Base-by-base conservation (phyloP, 2,329 filamentous ascomycete species). In the Teratosphaeria pseudoeucalypti region DNA sequence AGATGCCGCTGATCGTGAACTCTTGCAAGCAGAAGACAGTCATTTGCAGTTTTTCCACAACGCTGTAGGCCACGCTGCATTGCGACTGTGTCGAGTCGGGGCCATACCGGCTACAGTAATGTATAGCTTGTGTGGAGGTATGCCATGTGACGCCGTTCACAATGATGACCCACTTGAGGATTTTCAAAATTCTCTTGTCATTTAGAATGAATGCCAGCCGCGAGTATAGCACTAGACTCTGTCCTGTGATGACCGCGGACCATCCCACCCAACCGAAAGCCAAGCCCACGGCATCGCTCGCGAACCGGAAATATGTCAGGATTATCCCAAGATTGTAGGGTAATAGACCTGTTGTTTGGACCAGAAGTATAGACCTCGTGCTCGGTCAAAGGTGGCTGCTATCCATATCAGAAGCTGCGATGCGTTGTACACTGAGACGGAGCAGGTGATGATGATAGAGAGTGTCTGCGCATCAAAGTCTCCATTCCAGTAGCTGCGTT, bases 351-450 rank as follows among this genome's bases (percentile, higher is more conserved):
- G 73, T 63, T 0, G 74, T 72, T 0, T 76, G 54, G 73, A 76
- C 77, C 77, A 79, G 61, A 80, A 80, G 60, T 80, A 80, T 10
- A 77, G 65, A 0, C 78, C 78, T 26, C 68, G 66, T 55, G 76
- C 78, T 52, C 70, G 71, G 47, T 78, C 76, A 67, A 80, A 80
- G 2, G 61, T 64, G 14, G 59, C 43, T 58, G 79, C 73, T 27
- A 78, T 73, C 56, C 79, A 69, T n/a, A 78, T 68, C 34, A 78
- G 71, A 27, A 80, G 70, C 62, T 80, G 77, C n/a, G 78, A 62
- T 9, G 72, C 69, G 59, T 76, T 76, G 64, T 76, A 54, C 12
- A 54, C 19, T 14, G 52, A 14, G 19, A 54, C 29, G 14, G 26
- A 27, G 19, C 26, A 27, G 52, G 52, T 27, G 52, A 54, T 54